phyloP scores from a whole-genome alignment of 495 filamentous ascomycete genomes.

The Niebla homalea region DNA sequence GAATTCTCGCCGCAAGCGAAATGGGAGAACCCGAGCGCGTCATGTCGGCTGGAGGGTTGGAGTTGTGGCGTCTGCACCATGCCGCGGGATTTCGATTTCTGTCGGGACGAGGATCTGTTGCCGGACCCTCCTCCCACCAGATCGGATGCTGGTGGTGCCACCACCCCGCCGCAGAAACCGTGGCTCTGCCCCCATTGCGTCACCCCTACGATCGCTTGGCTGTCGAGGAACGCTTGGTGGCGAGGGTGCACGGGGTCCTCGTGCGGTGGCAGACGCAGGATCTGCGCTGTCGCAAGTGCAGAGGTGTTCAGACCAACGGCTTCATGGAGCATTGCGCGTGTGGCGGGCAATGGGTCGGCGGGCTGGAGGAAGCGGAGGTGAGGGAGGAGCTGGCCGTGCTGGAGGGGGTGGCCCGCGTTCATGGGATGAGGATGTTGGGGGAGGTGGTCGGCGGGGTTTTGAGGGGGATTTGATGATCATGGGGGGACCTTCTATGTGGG shows the following conservation, averaged over 20 bases:
- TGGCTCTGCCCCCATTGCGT: constrained; percentile 76
- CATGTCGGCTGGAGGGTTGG: constrained; percentile 57
- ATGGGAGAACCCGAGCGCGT: constrained; percentile 75
- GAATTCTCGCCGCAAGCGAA: constrained; percentile 81
- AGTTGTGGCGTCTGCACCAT: constrained; percentile 80
- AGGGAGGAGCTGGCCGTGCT: constrained; percentile 52
- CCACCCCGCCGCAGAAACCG: constrained; percentile 27
- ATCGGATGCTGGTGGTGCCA: constrained; percentile 6
- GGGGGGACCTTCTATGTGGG: background rate
- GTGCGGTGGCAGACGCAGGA: constrained; percentile 83
- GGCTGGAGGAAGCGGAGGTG: constrained; percentile 55
- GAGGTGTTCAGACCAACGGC: constrained; percentile 57
- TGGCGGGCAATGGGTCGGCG: constrained; percentile 68
- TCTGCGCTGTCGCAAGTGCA: constrained; percentile 58
- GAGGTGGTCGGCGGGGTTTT: constrained; percentile 55
- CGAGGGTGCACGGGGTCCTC: constrained; percentile 56
- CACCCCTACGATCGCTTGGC: constrained; percentile 57
- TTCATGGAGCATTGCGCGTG: constrained; percentile 96
- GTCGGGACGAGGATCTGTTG: constrained; percentile 77
- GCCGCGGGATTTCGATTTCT: constrained; percentile 80
- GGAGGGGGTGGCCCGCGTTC: constrained; percentile 59
- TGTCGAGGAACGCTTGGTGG: constrained; percentile 75
- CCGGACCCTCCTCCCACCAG: constrained; percentile 31
- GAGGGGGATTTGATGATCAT: constrained; percentile 5
- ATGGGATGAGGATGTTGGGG: constrained; percentile 67